Evolutionary conservation across 2,329 filamentous ascomycete genomes (phyloP), one percentile per base, ranked within the genome.

Genomic region (Hymenoscyphus repandus): DNA sequence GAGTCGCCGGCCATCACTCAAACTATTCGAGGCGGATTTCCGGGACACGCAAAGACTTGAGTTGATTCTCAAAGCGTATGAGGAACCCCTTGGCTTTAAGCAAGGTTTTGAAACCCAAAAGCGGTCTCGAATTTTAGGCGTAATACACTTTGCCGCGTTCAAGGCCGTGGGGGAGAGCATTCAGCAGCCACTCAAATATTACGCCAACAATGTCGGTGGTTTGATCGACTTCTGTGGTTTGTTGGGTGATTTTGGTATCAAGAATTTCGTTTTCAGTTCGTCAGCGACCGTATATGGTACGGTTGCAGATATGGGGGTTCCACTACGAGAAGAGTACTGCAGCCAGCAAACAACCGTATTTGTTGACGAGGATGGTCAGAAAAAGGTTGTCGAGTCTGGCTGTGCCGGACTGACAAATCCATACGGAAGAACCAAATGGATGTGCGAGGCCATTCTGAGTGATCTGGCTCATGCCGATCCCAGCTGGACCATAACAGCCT

Each of bases 91-190:
- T 22, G 53, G 38, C 3, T 54, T 49, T 20, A 46, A 34, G 11
- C 36, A 51, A 13, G 49, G 49, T 3, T 39, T 50, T 12, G 48
- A 44, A 27, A 43, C 40, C 32, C 41, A 39, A 32, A 48, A 50
- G 11, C 52, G 41, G 32, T 63, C 61, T 7, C 72, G 69, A 30
- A 82, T 85, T 54, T 69, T 70, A 0, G 82, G 80, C 1, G 80
- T 86, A n/a, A 84, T 86, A 51, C 83, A 86, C 61, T 86, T 86
- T 57, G 83, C 83, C 12, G 83, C 83, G 1, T 79, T 79, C 70
- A 86, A 86, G 42, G 56, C 62, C 3, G 62, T 64, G 6, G 58
- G 53, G 36, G 82, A 86, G 58, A 84, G 79, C 39, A 84, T 85
- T 53, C 66, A 68, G 22, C 69, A 73, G 51, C 82, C 82, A 0